Percentiles rank a stretch among this genome's conserved stretches.
phyloP scores from a whole-genome alignment of 306 rosid species.

The Sphenostylis stenocarpa region DNA sequence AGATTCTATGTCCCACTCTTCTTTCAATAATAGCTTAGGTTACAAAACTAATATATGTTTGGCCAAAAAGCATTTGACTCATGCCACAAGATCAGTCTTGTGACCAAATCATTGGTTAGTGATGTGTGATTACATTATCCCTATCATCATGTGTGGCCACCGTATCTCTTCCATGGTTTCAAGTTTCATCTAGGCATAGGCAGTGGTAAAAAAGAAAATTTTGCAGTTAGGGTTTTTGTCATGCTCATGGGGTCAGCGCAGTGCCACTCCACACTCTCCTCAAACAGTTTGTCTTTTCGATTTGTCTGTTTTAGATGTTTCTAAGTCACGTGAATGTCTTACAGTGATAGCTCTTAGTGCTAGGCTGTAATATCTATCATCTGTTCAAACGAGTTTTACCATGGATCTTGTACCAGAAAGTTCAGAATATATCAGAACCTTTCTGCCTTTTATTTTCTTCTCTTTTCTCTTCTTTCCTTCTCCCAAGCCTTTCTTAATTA shows the following conservation, averaged over 20 bases:
- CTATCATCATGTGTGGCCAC: conserved; percentile 52
- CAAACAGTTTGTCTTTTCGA: conserved; percentile 50
- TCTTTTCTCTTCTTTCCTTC: neutral
- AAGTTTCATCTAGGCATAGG: neutral
- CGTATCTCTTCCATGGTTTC: conserved; percentile 28
- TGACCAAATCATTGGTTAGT: conserved; percentile 25
- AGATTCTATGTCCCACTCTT: neutral
- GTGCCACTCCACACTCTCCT: conserved; percentile 58
- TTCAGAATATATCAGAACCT: conserved; percentile 21
- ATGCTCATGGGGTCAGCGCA: conserved; percentile 56
- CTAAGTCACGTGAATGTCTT: conserved; percentile 74
- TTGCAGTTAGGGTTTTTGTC: conserved; percentile 50
- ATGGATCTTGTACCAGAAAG: neutral
- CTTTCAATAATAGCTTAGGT: neutral
- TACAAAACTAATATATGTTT: neutral
- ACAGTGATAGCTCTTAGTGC: conserved; percentile 12
- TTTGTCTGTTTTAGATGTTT: conserved; percentile 47
- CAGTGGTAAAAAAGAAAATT: conserved; percentile 15
- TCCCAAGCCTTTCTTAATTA: neutral
- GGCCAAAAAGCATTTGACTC: conserved; percentile 14
- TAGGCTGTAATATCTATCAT: conserved; percentile 3
- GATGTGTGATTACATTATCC: conserved; percentile 35
- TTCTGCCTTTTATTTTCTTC: neutral
- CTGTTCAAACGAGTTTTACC: conserved; percentile 34
- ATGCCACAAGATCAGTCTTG: neutral